These are phyloP conservation scores for Tetradesmus lagerheimii DNA, from an alignment of 139 green algal genomes.

Conservation along the genomic window DNA sequence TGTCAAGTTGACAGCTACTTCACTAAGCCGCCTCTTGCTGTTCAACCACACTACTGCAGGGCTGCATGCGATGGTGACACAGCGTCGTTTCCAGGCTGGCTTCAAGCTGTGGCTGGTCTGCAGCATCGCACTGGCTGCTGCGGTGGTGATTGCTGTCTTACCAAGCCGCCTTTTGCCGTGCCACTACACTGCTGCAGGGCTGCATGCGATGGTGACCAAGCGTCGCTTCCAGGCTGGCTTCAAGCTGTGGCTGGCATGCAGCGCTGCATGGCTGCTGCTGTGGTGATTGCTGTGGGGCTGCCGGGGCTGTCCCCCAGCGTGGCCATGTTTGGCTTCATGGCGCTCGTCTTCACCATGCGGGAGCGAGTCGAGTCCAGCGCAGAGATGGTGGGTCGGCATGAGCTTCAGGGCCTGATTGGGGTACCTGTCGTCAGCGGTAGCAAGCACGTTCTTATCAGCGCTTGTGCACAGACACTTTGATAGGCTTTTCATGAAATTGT, in stretches of 20 bases:
- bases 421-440: too few relatives aligned
- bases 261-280: neutral
- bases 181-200: neutral
- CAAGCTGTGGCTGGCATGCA: conserved; percentile 34
- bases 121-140: neutral
- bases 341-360: conserved; percentile 39
- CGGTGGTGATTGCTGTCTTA: neutral
- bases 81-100: conserved; percentile 29
- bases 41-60: neutral
- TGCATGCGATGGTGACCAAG: neutral
- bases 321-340: conserved; percentile 46
- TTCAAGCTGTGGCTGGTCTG: conserved; percentile 35
- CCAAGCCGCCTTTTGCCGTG: neutral
- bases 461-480: too few relatives aligned
- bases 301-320: neutral
- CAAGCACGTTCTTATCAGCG: too few relatives aligned
- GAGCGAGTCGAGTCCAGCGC: conserved; percentile 42
- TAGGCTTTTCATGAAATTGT: too few relatives aligned
- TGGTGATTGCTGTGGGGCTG: neutral
- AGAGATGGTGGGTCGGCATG: conserved; percentile 49
- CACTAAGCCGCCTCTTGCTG: neutral
- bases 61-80: neutral
- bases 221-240: conserved; percentile 34
- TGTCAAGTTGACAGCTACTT: neutral
- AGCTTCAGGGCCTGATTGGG: too few relatives aligned